A percentile compares a stretch with the other conserved stretches of the same genome.
phyloP scores from a whole-genome alignment of 2,329 filamentous ascomycete species.

The Chaetomiaceae sp. region DNA sequence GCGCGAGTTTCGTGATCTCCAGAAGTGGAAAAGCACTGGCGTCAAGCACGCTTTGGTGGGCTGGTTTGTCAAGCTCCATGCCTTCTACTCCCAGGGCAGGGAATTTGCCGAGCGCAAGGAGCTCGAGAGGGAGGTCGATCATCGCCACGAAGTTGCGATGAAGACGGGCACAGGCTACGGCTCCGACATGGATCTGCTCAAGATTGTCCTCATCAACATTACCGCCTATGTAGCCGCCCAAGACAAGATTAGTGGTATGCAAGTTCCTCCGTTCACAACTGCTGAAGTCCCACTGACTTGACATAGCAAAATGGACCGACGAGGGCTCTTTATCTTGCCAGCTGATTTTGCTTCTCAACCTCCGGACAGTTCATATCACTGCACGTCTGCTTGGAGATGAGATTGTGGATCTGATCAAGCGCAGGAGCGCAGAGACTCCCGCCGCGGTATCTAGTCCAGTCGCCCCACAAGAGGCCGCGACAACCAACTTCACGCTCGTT shows the following conservation, averaged over 20 bases:
- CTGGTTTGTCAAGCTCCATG: conserved; percentile 84
- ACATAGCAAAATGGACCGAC: conserved; percentile 38
- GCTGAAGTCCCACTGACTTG: conserved; percentile 9
- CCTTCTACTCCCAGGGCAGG: conserved; percentile 72
- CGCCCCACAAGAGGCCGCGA: conserved; percentile 10
- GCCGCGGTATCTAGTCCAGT: conserved; percentile 20
- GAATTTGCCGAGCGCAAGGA: conserved; percentile 71
- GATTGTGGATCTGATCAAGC: conserved; percentile 46
- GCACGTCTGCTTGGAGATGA: conserved; percentile 66
- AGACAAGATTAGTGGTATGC: conserved; percentile 51
- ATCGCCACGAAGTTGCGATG: conserved; percentile 66
- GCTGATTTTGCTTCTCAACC: conserved; percentile 70
- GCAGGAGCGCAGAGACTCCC: conserved; percentile 34
- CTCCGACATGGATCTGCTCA: conserved; percentile 57
- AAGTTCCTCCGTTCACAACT: not conserved
- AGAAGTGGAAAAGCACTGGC: conserved; percentile 32
- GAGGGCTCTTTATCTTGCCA: conserved; percentile 45
- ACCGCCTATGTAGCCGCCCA: conserved; percentile 71
- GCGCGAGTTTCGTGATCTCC: conserved; percentile 62
- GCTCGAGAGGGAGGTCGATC: conserved; percentile 77
- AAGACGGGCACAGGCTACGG: conserved; percentile 54
- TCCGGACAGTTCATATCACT: conserved; percentile 67
- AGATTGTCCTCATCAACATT: conserved; percentile 80
- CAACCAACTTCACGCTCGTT: conserved; percentile 31
- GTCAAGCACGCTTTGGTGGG: conserved; percentile 41